These are phyloP conservation scores for Zoysia pacifica DNA, from an alignment of 176 grass and related monocot genomes.

Conservation along the genomic window DNA sequence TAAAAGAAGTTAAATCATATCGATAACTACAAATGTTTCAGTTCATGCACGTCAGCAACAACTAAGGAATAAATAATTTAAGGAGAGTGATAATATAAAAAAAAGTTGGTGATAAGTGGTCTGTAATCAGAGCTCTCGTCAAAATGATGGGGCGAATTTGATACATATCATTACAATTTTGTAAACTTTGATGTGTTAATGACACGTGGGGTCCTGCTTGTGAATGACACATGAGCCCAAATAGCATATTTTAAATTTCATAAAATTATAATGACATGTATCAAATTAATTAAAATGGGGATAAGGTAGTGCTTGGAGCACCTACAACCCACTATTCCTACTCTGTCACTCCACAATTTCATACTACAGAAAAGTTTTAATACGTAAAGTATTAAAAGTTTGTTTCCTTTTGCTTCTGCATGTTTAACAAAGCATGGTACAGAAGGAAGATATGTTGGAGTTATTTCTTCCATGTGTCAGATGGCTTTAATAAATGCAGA, in stretches of 20 bases:
- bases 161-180: too few relatives aligned
- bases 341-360: slow-evolving; percentile 24
- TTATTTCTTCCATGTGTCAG: background rate
- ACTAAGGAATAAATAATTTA: slow-evolving; percentile 24
- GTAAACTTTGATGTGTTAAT: too few relatives aligned
- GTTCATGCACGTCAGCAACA: slow-evolving; percentile 37
- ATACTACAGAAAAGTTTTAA: slow-evolving; percentile 39
- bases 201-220: too few relatives aligned
- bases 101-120: slow-evolving; percentile 57
- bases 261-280: too few relatives aligned
- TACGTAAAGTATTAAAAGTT: slow-evolving; percentile 33
- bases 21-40: slow-evolving; percentile 26
- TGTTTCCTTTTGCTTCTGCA: slow-evolving; percentile 16
- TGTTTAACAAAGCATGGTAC: background rate
- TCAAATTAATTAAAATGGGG: too few relatives aligned
- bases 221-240: too few relatives aligned
- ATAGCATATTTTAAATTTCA: too few relatives aligned
- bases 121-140: slow-evolving; percentile 16
- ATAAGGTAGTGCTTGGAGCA: slow-evolving; percentile 50
- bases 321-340: slow-evolving; percentile 33
- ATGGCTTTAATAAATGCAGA: background rate
- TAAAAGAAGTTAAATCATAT: slow-evolving; percentile 37
- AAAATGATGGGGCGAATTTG: background rate
- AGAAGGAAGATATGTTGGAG: slow-evolving; percentile 11
- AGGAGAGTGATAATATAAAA: slow-evolving; percentile 32